A percentile compares a stretch with the other conserved stretches of the same genome.
Evolutionary conservation across 2,329 filamentous ascomycete species (phyloP).

Genomic region (Ophiosphaerella korrae): DNA sequence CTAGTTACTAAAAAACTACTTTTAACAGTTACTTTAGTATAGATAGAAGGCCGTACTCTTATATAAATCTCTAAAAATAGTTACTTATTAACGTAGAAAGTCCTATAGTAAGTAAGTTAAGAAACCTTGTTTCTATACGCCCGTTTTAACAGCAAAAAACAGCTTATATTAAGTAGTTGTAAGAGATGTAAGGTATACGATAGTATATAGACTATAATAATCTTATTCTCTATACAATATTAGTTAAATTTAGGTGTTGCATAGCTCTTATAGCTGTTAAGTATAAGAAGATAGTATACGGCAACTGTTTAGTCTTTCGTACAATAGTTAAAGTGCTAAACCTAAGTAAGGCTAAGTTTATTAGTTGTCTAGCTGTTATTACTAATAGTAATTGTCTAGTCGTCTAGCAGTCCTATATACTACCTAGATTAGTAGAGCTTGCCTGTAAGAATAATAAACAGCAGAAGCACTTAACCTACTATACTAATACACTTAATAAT

Average conservation of each 20-base stretch:
- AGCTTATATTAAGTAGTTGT: constrained; percentile 13
- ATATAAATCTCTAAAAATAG: constrained; percentile 9
- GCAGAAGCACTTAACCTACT: background rate
- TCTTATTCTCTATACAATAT: constrained; percentile 11
- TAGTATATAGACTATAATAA: constrained; percentile 14
- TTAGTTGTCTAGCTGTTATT: constrained; percentile 15
- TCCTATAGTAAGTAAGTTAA: constrained; percentile 1
- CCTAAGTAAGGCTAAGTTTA: constrained; percentile 9
- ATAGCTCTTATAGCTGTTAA: constrained; percentile 13
- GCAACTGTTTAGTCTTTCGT: constrained; percentile 3
- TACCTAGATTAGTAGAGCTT: constrained; percentile 4
- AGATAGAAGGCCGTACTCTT: too few relatives aligned
- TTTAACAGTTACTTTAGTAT: too few relatives aligned
- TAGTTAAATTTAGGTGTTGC: constrained; percentile 7
- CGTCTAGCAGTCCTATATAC: constrained; percentile 6
- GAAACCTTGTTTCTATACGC: constrained; percentile 9
- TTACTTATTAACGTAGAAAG: constrained; percentile 8
- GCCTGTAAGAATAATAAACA: constrained; percentile 7
- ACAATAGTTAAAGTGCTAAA: constrained; percentile 11
- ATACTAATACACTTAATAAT: constrained; percentile 13
- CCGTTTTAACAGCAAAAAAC: constrained; percentile 18
- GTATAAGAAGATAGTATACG: constrained; percentile 10
- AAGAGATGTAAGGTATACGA: constrained; percentile 7
- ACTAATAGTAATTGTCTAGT: constrained; percentile 4
- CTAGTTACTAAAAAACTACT: too few relatives aligned